Evolutionary conservation across 257 asterid genomes (phyloP).

Genomic region (Petunia axillaris): DNA sequence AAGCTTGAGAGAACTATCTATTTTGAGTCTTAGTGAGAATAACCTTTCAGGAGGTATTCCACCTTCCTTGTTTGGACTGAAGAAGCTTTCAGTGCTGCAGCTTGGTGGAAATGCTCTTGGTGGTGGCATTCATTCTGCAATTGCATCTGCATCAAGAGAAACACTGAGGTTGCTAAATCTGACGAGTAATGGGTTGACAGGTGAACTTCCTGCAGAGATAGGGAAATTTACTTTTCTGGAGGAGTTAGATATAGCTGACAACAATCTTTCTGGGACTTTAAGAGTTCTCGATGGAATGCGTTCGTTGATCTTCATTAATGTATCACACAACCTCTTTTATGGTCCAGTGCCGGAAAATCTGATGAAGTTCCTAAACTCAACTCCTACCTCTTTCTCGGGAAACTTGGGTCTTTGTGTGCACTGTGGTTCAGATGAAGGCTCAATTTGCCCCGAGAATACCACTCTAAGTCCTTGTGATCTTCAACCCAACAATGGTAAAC

Average conservation of each 20-base stretch:
- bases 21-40: conserved; percentile 66
- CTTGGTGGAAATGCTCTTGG: conserved; percentile 71
- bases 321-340: conserved; percentile 59
- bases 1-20: conserved; percentile 51
- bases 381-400: conserved; percentile 62
- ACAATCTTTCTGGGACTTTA: conserved; percentile 64
- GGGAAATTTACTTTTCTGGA: conserved; percentile 67
- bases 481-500: conserved; percentile 35
- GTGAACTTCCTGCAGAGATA: conserved; percentile 57
- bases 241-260: conserved; percentile 63
- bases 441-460: conserved; percentile 40
- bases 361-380: conserved; percentile 41
- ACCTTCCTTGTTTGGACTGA: conserved; percentile 50
- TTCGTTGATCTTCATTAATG: conserved; percentile 54
- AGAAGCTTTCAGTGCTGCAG: conserved; percentile 56
- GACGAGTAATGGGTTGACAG: conserved; percentile 60
- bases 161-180: conserved; percentile 62
- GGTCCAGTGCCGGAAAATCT: conserved; percentile 62
- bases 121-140: conserved; percentile 53
- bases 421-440: conserved; percentile 40
- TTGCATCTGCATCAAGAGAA: conserved; percentile 41
- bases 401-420: conserved; percentile 60
- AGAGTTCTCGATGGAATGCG: conserved; percentile 45
- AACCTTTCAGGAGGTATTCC: conserved; percentile 59
- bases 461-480: conserved; percentile 44